These are phyloP conservation scores for Olyra latifolia DNA, from an alignment of 176 grass and related monocot genomes.

Conservation along the genomic window DNA sequence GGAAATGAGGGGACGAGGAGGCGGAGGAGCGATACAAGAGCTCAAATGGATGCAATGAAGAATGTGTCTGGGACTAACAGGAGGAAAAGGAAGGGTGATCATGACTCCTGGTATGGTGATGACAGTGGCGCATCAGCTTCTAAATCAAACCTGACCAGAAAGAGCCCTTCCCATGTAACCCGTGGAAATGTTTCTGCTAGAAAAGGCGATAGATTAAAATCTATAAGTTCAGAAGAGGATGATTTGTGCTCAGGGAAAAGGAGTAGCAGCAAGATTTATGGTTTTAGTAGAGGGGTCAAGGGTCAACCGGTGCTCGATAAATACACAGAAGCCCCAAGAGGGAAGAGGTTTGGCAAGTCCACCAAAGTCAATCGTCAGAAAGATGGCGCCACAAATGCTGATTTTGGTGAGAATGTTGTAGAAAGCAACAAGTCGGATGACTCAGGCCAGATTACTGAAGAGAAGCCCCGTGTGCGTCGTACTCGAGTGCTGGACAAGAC, in stretches of 20 bases:
- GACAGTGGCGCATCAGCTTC: neutral
- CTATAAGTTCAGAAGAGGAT: constrained; percentile 16
- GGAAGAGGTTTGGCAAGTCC: constrained; percentile 38
- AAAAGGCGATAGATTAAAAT: constrained; percentile 20
- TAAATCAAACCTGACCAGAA: constrained; percentile 24
- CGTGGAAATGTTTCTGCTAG: constrained; percentile 24
- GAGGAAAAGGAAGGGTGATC: constrained; percentile 41
- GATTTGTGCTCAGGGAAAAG: constrained; percentile 19
- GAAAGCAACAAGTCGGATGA: constrained; percentile 44
- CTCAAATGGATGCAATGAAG: constrained; percentile 12
- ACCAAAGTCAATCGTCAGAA: constrained; percentile 10
- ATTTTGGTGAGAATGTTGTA: constrained; percentile 30
- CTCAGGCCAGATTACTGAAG: constrained; percentile 29
- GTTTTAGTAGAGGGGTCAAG: constrained; percentile 25
- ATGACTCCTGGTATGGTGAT: constrained; percentile 6
- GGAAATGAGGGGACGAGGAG: neutral
- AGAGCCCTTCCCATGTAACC: neutral
- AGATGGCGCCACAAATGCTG: neutral
- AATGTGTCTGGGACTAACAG: neutral
- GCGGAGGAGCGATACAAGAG: neutral
- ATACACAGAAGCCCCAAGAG: neutral
- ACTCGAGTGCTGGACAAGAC: constrained; percentile 65
- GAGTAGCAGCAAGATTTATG: constrained; percentile 27
- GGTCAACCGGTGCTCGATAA: neutral
- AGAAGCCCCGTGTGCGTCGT: constrained; percentile 37